phyloP scores from a whole-genome alignment of 108 stramenopile genomes.

The Mediolabrus comicus region DNA sequence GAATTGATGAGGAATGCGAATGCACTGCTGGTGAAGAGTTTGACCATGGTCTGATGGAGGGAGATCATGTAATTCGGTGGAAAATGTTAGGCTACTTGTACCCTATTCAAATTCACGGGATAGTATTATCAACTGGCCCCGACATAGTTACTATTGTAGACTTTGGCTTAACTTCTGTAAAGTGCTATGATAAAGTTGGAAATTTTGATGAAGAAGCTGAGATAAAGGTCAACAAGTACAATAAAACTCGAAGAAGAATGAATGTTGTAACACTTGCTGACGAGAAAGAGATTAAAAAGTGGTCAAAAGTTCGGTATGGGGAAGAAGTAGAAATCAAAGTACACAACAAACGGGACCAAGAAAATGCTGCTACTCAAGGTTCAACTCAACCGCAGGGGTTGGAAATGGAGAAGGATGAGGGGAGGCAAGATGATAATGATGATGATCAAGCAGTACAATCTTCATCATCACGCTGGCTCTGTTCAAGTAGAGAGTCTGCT shows the following conservation, averaged over 20 bases:
- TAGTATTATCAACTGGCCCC: slow-evolving; percentile 50
- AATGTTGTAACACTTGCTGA: slow-evolving; percentile 51
- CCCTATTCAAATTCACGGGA: slow-evolving; percentile 62
- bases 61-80: slow-evolving; percentile 59
- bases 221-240: not conserved
- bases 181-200: slow-evolving; percentile 27
- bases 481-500: not conserved
- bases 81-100: slow-evolving; percentile 44
- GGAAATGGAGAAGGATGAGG: slow-evolving; percentile 10
- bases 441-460: not conserved
- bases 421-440: slow-evolving; percentile 5
- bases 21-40: not conserved
- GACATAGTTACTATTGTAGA: slow-evolving; percentile 55
- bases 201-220: slow-evolving; percentile 18
- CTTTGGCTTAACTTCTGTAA: slow-evolving; percentile 51
- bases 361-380: not conserved
- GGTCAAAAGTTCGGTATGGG: slow-evolving; percentile 46
- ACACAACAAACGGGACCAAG: slow-evolving; percentile 7
- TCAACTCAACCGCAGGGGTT: not conserved
- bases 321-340: slow-evolving; percentile 33
- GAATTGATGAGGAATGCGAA: not conserved
- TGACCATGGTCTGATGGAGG: slow-evolving; percentile 37
- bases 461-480: not conserved
- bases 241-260: slow-evolving; percentile 42
- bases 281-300: slow-evolving; percentile 53